A percentile compares a stretch with the other conserved stretches of the same genome.
Evolutionary conservation across 768 basidiomycete species (phyloP).

Genomic region (Phallus indusiatus): DNA sequence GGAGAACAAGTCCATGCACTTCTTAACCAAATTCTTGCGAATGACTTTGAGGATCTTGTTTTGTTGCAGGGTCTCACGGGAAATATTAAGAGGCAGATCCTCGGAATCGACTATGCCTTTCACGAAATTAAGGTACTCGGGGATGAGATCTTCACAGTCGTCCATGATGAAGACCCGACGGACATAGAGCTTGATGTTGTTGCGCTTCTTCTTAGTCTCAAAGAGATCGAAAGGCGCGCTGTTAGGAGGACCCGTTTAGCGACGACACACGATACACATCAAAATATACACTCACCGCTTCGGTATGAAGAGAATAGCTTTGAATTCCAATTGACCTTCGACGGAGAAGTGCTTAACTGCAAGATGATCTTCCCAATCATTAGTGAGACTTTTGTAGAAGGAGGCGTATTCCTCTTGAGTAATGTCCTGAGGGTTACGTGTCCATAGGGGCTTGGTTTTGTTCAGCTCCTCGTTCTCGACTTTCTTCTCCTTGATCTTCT

Average conservation of each 20-base stretch:
- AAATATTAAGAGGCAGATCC: slow-evolving; percentile 99
- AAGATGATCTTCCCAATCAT: slow-evolving; percentile 99
- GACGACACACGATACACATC: slow-evolving; percentile 10
- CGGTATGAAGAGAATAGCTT: slow-evolving; percentile 95
- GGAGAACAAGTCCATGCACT: slow-evolving; percentile 85
- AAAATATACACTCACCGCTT: slow-evolving; percentile 60
- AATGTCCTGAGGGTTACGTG: slow-evolving; percentile 94
- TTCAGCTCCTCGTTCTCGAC: slow-evolving; percentile 95
- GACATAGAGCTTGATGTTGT: slow-evolving; percentile 99
- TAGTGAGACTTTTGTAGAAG: slow-evolving; percentile 99
- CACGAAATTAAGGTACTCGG: slow-evolving; percentile 99
- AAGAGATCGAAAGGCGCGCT: slow-evolving; percentile 99
- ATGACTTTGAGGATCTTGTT: slow-evolving; percentile 99
- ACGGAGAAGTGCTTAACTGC: slow-evolving; percentile 99
- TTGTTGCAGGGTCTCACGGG: slow-evolving; percentile 98
- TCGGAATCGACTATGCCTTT: slow-evolving; percentile 99
- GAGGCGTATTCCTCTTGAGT: slow-evolving; percentile 84
- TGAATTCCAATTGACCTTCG: slow-evolving; percentile 99
- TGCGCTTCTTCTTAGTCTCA: slow-evolving; percentile 99
- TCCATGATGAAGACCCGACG: slow-evolving; percentile 99
- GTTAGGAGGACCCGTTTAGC: not conserved
- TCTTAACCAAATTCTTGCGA: slow-evolving; percentile 99
- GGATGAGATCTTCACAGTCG: slow-evolving; percentile 98
- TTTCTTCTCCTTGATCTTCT: slow-evolving; percentile 86
- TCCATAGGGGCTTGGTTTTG: slow-evolving; percentile 99